Percentiles rank a stretch among this genome's conserved stretches.
phyloP scores from a whole-genome alignment of 371 early-diverging fungal genomes.

The Coemansia sp. region DNA sequence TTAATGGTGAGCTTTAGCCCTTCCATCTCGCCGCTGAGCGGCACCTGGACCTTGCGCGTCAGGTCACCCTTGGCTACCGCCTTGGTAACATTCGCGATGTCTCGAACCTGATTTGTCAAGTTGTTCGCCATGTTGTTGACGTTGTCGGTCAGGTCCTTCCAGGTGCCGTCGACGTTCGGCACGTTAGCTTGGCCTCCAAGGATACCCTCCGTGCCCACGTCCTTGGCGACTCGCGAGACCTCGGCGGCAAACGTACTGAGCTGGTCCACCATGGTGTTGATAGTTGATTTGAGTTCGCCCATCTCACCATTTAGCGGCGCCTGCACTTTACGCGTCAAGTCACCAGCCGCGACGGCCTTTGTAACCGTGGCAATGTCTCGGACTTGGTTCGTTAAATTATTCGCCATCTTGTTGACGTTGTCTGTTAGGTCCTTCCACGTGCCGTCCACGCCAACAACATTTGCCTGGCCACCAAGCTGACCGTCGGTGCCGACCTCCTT shows the following conservation, averaged over 20 bases:
- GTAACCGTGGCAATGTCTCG: slow-evolving; percentile 55
- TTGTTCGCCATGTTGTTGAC: slow-evolving; percentile 65
- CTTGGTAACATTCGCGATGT: slow-evolving; percentile 47
- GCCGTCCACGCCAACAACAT: slow-evolving; percentile 49
- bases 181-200: slow-evolving; percentile 65
- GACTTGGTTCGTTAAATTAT: neutral
- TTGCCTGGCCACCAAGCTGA: slow-evolving; percentile 34
- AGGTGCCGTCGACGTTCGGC: slow-evolving; percentile 55
- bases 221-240: slow-evolving; percentile 53
- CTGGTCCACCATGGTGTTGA: slow-evolving; percentile 61
- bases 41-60: slow-evolving; percentile 53
- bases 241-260: slow-evolving; percentile 61
- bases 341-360: slow-evolving; percentile 57
- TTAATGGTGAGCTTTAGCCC: slow-evolving; percentile 69
- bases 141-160: slow-evolving; percentile 56
- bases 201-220: slow-evolving; percentile 50
- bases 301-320: slow-evolving; percentile 55
- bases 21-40: neutral
- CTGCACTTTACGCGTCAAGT: slow-evolving; percentile 57
- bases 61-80: slow-evolving; percentile 59
- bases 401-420: slow-evolving; percentile 7
- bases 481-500: too few relatives aligned
- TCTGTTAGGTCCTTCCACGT: slow-evolving; percentile 65
- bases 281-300: slow-evolving; percentile 60
- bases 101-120: slow-evolving; percentile 50